Evolutionary conservation across 225 moss, liverwort and hornwort species (phyloP).

Genomic region (Climacium dendroides): DNA sequence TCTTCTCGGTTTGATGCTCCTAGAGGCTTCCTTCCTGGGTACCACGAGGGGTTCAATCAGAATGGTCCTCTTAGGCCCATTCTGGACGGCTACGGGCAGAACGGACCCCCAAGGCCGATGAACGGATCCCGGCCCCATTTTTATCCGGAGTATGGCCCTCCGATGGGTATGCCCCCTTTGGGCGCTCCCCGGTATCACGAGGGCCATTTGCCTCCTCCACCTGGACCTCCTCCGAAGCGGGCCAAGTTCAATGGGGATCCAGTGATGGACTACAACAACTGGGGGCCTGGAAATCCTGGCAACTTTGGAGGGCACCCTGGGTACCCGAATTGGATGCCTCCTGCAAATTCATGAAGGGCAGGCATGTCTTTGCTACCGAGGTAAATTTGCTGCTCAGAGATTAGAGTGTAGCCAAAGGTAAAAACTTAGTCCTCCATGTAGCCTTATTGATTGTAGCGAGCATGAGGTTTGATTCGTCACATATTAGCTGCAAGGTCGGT

Average conservation of each 20-base stretch:
- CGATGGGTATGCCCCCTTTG: conserved; percentile 38
- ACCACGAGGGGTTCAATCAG: conserved; percentile 9
- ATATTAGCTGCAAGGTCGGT: not conserved
- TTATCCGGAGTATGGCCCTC: conserved; percentile 41
- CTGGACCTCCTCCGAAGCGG: conserved; percentile 52
- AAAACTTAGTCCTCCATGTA: not conserved
- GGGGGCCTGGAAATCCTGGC: conserved; percentile 41
- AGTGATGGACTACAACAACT: conserved; percentile 40
- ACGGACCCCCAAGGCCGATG: conserved; percentile 23
- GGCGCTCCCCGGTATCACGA: conserved; percentile 44
- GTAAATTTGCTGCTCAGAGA: not conserved
- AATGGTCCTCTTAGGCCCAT: conserved; percentile 3
- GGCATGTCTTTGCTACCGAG: not conserved
- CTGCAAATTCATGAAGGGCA: conserved; percentile 20
- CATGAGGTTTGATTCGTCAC: not conserved
- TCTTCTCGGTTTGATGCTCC: conserved; percentile 36
- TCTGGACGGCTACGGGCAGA: conserved; percentile 28
- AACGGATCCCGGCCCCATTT: conserved; percentile 35
- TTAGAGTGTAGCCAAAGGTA: not conserved
- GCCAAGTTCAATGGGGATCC: conserved; percentile 53
- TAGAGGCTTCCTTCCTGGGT: conserved; percentile 19
- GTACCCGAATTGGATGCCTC: conserved; percentile 36
- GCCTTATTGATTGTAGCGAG: conserved; percentile 2
- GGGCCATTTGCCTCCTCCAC: conserved; percentile 47
- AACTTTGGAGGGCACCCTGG: conserved; percentile 58